phyloP scores from a whole-genome alignment of 2,329 filamentous ascomycete genomes.

The Aureobasidium pullulans region DNA sequence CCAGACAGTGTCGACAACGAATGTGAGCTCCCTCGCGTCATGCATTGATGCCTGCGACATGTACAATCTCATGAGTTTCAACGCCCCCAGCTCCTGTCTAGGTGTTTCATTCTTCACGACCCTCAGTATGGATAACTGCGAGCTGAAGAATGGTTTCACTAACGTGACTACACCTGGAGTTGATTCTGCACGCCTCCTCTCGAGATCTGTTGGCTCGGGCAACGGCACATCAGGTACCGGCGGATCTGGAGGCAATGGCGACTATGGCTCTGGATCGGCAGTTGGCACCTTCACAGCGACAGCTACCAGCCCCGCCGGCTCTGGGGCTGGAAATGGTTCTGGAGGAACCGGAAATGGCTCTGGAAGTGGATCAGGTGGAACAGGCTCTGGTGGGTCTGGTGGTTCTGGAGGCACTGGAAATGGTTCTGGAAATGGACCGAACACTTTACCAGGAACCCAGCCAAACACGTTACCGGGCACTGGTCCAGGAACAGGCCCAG shows the following conservation, averaged over 20 bases:
- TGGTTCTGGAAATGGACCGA: constrained; percentile 11
- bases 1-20: constrained; percentile 19
- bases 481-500: constrained; percentile 13
- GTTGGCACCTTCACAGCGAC: constrained; percentile 9
- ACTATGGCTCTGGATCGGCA: constrained; percentile 15
- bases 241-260: constrained; percentile 6
- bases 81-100: constrained; percentile 19
- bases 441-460: constrained; percentile 15
- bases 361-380: too few relatives aligned
- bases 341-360: background rate
- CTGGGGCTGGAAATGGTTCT: constrained; percentile 1
- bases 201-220: constrained; percentile 13
- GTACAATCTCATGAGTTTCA: constrained; percentile 24
- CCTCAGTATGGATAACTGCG: constrained; percentile 20
- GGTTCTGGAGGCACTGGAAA: background rate
- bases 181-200: constrained; percentile 19
- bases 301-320: background rate
- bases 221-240: constrained; percentile 17
- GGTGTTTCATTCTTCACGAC: constrained; percentile 22
- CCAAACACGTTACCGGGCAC: constrained; percentile 16
- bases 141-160: constrained; percentile 18
- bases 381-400: too few relatives aligned
- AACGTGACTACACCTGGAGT: constrained; percentile 13
- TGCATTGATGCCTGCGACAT: constrained; percentile 28
- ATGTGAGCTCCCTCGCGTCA: constrained; percentile 19